Evolutionary conservation across 805 yeast species (phyloP), one percentile per base, ranked within the genome.

Genomic region (Saccharomycopsis javanensis): DNA sequence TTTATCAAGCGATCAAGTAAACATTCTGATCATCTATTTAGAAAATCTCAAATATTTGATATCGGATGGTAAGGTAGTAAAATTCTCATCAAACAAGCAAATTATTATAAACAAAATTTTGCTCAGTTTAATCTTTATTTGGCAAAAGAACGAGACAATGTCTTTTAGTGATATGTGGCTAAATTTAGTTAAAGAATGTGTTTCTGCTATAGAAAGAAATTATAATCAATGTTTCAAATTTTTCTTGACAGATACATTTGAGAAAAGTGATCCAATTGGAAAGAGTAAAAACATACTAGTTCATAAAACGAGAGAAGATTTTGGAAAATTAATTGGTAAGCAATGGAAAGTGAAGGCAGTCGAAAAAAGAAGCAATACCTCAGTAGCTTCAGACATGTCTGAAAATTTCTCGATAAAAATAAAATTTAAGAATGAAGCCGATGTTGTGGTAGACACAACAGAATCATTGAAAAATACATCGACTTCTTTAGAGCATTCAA

Each of bases 241-340:
- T 11, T 57, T 59, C 25, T 11, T 57, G 5, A 38, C 50, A 1
- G 51, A 54, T 30, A 53, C 34, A 13, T 55, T 58, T 50, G 58
- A 53, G 2, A 42, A 20, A 8, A 42, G 25, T 20, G 48, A 42
- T 8, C 54, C 50, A 2, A 27, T 38, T 18, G 59, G 54, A 10
- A 34, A 50, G 28, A 57, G 55, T 20, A 38, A 25, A 18, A 50
- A 50, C 18, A 37, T 53, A 5, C 35, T 53, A 33, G 31, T 57
- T n/a, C 13, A 33, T 10, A 51, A 51, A 33, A 34, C 27, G 13
- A 51, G 48, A 38, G 31, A 35, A 23, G 46, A 46, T 11, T 18
- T 51, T 20, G 51, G 51, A n/a, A 51, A 31, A 16, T 30, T 55
- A 18, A 35, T 46, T 18, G 58, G 55, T 15, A 51, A 51, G 11